Conservation (phyloP, 768 basidiomycete species). For the Dictyophora rubrovolvata region DNA sequence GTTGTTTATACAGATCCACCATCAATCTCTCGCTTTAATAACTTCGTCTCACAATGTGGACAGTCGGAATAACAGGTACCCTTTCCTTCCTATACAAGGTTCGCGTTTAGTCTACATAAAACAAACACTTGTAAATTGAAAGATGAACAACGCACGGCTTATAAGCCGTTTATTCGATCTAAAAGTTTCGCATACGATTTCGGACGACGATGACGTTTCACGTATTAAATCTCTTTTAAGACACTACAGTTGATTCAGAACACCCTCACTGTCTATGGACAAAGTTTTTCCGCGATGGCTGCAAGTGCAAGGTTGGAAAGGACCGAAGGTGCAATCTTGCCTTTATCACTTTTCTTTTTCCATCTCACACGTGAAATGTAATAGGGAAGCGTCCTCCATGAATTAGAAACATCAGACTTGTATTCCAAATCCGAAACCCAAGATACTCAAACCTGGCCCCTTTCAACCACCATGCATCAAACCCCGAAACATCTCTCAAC, state of each 20-base stretch:
- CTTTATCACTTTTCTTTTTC: neutral
- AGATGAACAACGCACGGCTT: slow-evolving; percentile 43
- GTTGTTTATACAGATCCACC: too few species aligned
- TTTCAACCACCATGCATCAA: neutral
- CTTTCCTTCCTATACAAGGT: slow-evolving; percentile 55
- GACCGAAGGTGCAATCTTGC: neutral
- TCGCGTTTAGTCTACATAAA: neutral
- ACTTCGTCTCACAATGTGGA: slow-evolving; percentile 53
- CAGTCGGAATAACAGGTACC: slow-evolving; percentile 51
- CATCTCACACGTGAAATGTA: neutral
- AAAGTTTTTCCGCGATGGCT: neutral
- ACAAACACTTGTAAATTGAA: slow-evolving; percentile 32
- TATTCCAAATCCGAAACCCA: neutral
- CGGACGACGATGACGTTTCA: slow-evolving; percentile 36
- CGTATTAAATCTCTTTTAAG: neutral
- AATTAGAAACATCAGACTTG: neutral
- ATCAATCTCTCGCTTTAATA: slow-evolving; percentile 58
- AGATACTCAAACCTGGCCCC: neutral
- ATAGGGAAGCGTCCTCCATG: neutral
- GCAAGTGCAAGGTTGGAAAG: neutral
- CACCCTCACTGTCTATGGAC: neutral
- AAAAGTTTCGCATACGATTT: too few species aligned
- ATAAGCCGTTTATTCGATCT: slow-evolving; percentile 43
- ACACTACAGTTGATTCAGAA: neutral
- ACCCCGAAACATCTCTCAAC: neutral